phyloP scores from a whole-genome alignment of 768 basidiomycete species.

The Tulasnella sp. region DNA sequence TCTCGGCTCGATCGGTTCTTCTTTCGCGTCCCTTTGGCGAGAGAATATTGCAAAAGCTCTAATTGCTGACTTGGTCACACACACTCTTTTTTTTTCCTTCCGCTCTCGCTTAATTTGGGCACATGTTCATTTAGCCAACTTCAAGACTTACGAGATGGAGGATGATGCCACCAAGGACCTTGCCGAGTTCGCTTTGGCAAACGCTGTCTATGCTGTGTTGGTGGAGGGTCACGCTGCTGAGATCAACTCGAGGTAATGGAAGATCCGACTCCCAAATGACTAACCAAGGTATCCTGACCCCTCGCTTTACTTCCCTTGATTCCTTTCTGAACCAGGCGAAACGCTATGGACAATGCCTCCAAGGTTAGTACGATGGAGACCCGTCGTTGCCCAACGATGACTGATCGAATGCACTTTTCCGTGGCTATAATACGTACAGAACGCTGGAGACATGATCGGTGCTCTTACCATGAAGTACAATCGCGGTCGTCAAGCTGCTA shows the following conservation, averaged over 20 bases:
- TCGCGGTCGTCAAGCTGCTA: constrained; percentile 95
- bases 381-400: background rate
- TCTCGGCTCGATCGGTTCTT: background rate
- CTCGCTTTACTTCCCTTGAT: background rate
- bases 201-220: constrained; percentile 90
- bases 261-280: constrained; percentile 11
- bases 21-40: background rate
- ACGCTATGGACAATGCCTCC: constrained; percentile 99
- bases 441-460: constrained; percentile 89
- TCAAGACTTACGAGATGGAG: constrained; percentile 96
- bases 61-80: background rate
- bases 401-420: background rate
- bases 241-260: constrained; percentile 70
- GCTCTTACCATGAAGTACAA: constrained; percentile 91
- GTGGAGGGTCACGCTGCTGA: constrained; percentile 95
- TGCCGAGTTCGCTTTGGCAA: constrained; percentile 91
- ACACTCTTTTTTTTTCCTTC: background rate
- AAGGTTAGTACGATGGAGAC: constrained; percentile 37
- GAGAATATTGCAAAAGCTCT: background rate
- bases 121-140: constrained; percentile 49
- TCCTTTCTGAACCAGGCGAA: constrained; percentile 52
- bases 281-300: background rate
- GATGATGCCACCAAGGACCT: constrained; percentile 92
- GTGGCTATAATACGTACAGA: constrained; percentile 36
- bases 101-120: background rate